Base-by-base conservation (phyloP, 1,139 yeast genomes). In the Debaryomyces subglobosus region DNA sequence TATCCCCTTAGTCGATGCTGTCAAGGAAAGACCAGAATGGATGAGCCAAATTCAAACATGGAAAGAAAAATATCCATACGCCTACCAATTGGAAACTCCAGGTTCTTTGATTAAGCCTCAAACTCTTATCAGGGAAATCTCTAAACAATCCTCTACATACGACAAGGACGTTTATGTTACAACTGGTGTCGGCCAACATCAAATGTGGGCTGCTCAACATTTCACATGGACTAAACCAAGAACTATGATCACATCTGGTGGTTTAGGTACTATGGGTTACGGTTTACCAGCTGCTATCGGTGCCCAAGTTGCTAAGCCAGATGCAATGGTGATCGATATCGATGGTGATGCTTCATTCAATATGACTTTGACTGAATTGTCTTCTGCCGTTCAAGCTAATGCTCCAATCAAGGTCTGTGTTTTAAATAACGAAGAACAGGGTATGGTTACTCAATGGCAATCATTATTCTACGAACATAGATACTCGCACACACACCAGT, bases 401-500 rank as follows among this genome's bases (percentile, higher is more conserved):
- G 86, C 96, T 45, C 97, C 97, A 54, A 85, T 94, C 57, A 94
- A 94, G 77, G 81, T 89, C 51, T 80, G 92, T 69, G 85, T 94
- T 49, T 79, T 94, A 65, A 94, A 94, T 71, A 94, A 94, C 69
- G 98, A 92, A 75, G 99, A 94, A 75, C 99, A 94, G 77, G 99
- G 99, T 67, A 94, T 94, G 99, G 99, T 94, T 50, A 94, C 98
- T 18, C 99, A 94, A 73, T 94, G 99, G 99, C 99, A 94, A 76
- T 88, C 97, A 15, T 78, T 94, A 55, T 94, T 94, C 77, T 94
- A 94, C 72, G 96, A 94, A 69, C 94, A 94, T 71, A 86, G 99
- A 74, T 94, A 89, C 69, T 81, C 97, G 9, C 98, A 94, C 72
- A 92, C 99, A 18, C 98, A 94, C 74, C 99, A 94, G 74, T 69